These are phyloP conservation scores for Umbelopsis sp. DNA, from an alignment of 192 early-diverging fungal species.

Conservation along the genomic window DNA sequence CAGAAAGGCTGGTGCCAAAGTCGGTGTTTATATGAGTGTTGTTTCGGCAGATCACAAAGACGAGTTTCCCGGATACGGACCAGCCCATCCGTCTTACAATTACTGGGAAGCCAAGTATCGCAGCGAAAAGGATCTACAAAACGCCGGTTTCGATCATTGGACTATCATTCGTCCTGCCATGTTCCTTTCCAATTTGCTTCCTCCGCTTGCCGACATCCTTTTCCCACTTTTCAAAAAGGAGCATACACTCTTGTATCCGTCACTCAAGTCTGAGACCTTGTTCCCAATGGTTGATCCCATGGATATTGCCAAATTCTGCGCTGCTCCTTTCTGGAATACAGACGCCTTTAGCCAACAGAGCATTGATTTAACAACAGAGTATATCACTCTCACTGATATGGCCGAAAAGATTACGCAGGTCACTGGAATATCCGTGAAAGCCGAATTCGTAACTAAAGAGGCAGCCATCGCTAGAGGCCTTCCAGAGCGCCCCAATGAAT, in stretches of 20 bases:
- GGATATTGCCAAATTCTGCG: not conserved
- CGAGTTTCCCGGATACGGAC: not conserved
- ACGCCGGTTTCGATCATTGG: constrained; percentile 16
- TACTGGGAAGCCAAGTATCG: not conserved
- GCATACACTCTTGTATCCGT: not conserved
- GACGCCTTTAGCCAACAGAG: constrained; percentile 1
- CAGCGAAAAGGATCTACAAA: not conserved
- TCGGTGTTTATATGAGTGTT: constrained; percentile 5
- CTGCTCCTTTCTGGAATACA: constrained; percentile 4
- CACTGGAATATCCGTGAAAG: not conserved
- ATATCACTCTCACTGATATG: not conserved
- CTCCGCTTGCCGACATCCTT: not conserved
- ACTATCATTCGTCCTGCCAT: constrained; percentile 2
- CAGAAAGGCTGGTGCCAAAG: constrained; percentile 2
- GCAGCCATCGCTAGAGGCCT: not conserved
- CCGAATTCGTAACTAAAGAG: not conserved
- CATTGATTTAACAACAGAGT: not conserved
- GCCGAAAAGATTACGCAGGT: not conserved
- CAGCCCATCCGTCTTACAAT: not conserved
- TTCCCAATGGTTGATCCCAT: not conserved
- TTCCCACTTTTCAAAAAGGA: not conserved
- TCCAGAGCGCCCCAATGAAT: not conserved
- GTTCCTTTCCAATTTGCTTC: not conserved
- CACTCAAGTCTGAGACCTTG: not conserved
- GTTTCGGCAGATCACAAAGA: not conserved